phyloP scores from a whole-genome alignment of 345 rosid genomes.

The Citrus inodora region DNA sequence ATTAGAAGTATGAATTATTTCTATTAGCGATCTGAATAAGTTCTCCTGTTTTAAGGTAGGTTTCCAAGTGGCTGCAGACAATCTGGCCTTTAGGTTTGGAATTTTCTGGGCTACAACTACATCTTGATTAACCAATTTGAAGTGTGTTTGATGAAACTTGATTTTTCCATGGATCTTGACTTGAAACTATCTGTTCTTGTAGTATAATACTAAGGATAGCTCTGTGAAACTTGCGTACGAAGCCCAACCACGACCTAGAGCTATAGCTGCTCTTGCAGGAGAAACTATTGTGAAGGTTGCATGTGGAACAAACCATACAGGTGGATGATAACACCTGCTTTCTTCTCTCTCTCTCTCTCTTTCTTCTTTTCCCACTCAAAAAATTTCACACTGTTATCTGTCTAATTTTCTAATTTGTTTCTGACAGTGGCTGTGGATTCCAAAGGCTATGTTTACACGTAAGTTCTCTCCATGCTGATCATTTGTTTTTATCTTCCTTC shows the following conservation, averaged over 20 bases:
- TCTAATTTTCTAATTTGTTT: slow-evolving; percentile 13
- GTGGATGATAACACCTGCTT: slow-evolving; percentile 29
- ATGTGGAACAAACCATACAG: slow-evolving; percentile 95
- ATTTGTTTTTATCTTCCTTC: slow-evolving; percentile 7
- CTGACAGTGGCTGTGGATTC: slow-evolving; percentile 85
- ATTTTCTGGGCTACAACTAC: not conserved
- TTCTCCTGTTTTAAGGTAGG: not conserved
- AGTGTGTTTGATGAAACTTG: not conserved
- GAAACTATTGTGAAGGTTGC: slow-evolving; percentile 93
- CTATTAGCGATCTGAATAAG: not conserved
- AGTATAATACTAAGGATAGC: slow-evolving; percentile 94
- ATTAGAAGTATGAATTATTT: not conserved
- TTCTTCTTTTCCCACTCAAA: not conserved
- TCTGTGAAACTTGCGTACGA: slow-evolving; percentile 89
- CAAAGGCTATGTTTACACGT: slow-evolving; percentile 95
- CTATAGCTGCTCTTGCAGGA: slow-evolving; percentile 68
- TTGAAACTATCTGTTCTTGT: slow-evolving; percentile 19
- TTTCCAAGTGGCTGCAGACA: not conserved
- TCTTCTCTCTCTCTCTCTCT: not conserved
- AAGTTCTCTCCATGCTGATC: slow-evolving; percentile 28
- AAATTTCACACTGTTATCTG: slow-evolving; percentile 1
- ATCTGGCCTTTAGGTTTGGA: not conserved
- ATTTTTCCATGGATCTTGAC: slow-evolving; percentile 2
- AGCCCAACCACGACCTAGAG: slow-evolving; percentile 92
- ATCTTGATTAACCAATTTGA: not conserved